phyloP scores from a whole-genome alignment of 805 yeast genomes.

The Hanseniaspora singularis region DNA sequence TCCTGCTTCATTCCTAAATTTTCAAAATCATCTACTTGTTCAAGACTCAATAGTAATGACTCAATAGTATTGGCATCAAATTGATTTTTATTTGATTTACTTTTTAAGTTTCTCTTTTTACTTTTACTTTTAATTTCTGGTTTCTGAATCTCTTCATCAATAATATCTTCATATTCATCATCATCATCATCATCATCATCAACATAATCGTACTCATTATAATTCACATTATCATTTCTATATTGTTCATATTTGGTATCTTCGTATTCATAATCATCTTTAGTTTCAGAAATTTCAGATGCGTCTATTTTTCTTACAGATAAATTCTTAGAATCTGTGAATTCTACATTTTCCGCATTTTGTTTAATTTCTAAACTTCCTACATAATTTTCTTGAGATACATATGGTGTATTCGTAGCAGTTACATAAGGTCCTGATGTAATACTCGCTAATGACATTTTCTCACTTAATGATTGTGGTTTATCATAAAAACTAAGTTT shows the following conservation, averaged over 20 bases:
- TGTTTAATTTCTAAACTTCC: no score
- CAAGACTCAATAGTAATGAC: not conserved
- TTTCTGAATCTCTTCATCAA: not conserved
- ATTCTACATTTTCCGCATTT: conserved; percentile 19
- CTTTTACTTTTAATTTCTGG: not conserved
- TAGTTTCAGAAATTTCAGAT: not conserved
- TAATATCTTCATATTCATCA: conserved; percentile 11
- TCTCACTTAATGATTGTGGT: not conserved
- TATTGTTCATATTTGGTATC: no score
- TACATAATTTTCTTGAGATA: not conserved
- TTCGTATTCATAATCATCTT: not conserved
- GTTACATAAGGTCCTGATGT: conserved; percentile 25
- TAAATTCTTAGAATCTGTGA: no score
- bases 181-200: conserved; percentile 3
- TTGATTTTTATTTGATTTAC: conserved; percentile 41
- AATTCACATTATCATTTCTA: not conserved
- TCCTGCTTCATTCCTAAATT: conserved; percentile 59
- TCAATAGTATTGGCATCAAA: conserved; percentile 6
- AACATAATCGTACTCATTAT: not conserved
- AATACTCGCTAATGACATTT: no score
- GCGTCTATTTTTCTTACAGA: not conserved
- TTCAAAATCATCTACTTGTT: conserved; percentile 41
- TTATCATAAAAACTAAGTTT: not conserved
- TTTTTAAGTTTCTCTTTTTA: conserved; percentile 19
- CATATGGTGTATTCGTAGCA: conserved; percentile 29